phyloP scores from a whole-genome alignment of 2,329 filamentous ascomycete species.

The Colletotrichum eremochloae region DNA sequence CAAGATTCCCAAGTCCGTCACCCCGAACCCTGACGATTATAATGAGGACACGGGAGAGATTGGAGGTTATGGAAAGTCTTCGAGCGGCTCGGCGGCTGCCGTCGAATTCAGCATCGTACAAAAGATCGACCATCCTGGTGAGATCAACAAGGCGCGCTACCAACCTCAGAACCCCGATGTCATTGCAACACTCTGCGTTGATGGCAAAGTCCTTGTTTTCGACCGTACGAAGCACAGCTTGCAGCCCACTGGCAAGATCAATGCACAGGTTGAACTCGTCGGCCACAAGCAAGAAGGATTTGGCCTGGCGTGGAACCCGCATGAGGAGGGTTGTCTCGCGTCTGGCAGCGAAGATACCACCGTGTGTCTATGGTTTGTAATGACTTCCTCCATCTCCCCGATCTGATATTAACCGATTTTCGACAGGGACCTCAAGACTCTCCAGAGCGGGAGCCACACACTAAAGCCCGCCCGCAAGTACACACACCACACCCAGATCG shows the following conservation, averaged over 20 bases:
- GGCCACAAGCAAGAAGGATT: conserved; percentile 93
- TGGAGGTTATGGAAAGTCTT: conserved; percentile 87
- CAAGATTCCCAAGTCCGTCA: conserved; percentile 85
- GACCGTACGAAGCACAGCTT: conserved; percentile 94
- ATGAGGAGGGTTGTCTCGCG: conserved; percentile 82
- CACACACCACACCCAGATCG: conserved; percentile 88
- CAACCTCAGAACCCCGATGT: conserved; percentile 98
- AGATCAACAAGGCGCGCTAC: conserved; percentile 98
- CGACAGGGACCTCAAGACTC: conserved; percentile 81
- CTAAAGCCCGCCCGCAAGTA: conserved; percentile 82
- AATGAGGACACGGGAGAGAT: conserved; percentile 94
- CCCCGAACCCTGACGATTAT: conserved; percentile 84
- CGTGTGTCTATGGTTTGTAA: conserved; percentile 85
- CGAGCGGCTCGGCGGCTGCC: conserved; percentile 68
- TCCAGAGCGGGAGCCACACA: conserved; percentile 76
- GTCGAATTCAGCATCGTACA: conserved; percentile 95
- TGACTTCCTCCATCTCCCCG: not conserved
- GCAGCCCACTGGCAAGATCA: conserved; percentile 79
- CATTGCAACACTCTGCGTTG: conserved; percentile 91
- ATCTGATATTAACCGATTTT: conserved; percentile 42
- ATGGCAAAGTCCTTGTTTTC: conserved; percentile 91
- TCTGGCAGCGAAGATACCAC: conserved; percentile 94
- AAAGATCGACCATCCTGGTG: conserved; percentile 94
- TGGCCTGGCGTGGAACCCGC: conserved; percentile 92
- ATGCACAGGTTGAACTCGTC: conserved; percentile 85